Base-by-base conservation (phyloP, 129 eudicot species). In the Calendula officinalis region DNA sequence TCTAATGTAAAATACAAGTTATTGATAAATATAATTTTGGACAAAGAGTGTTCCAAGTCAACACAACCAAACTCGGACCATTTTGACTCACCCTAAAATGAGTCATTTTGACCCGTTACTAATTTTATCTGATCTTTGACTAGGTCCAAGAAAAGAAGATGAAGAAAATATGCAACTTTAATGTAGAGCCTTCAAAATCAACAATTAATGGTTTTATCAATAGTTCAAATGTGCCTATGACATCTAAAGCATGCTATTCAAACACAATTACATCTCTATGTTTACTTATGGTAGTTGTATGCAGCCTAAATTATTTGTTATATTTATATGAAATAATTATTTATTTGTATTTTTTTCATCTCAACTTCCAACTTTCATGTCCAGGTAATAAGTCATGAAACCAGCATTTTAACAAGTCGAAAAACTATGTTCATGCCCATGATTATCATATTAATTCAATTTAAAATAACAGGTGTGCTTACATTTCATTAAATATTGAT, bases 101-200 rank as follows among this genome's bases (percentile, higher is more conserved):
- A n/a, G n/a, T 51, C n/a, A 22, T 51, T 7, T 11, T 3, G 56
- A 12, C 17, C 66, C 50, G 12, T 14, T 64, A 14, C 34, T 15
- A 8, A 10, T 33, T 41, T 50, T 53, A n/a, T n/a, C n/a, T n/a
- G n/a, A n/a, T 35, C 11, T 44, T 63, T 63, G 57, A 81, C 80
- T 72, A 91, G 96, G 98, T 91, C 56, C 94, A 87, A 80, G 98
- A 91, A 81, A 87, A 87, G 88, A 87, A 87, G 77, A 73, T 87
- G 67, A 91, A 87, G 88, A 87, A 87, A 75, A 50, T 91, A 43
- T 66, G 77, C 72, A 90, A 91, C 32, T 71, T 84, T 70, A 91
- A 87, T 65, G 36, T 82, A 50, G 87, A 83, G 55, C 79, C 86
- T 61, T 55, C 84, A 36, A 87, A 82, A 74, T 60, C 72, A 41